Evolutionary conservation across 2,329 filamentous ascomycete species (phyloP).

Genomic region (Aspergillus intermedius): DNA sequence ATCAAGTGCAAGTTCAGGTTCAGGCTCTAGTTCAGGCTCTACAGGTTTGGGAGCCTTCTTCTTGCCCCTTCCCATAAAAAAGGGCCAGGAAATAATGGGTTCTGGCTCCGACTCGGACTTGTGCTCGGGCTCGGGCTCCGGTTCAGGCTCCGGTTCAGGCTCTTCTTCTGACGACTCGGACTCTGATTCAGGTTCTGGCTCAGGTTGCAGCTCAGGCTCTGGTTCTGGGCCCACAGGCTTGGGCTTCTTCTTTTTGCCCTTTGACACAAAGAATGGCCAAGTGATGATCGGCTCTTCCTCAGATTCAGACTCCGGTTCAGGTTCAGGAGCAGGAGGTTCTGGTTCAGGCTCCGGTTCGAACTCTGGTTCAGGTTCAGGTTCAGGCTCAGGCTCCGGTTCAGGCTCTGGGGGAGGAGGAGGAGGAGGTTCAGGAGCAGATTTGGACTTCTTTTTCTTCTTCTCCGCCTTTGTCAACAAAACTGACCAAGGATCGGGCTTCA

Average conservation of each 20-base stretch:
- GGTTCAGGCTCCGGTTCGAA: constrained; percentile 21
- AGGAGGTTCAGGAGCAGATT: constrained; percentile 1
- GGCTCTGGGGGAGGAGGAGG: not conserved
- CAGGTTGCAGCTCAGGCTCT: constrained; percentile 9
- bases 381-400: not conserved
- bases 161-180: not conserved
- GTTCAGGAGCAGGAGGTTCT: constrained; percentile 14
- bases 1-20: constrained; percentile 15
- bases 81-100: not conserved
- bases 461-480: constrained; percentile 19
- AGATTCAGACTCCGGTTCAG: constrained; percentile 13
- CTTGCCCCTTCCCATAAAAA: not conserved
- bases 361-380: constrained; percentile 10
- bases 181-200: constrained; percentile 11
- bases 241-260: not conserved
- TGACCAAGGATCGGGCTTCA: constrained; percentile 6
- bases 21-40: constrained; percentile 13
- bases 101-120: not conserved
- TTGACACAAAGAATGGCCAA: not conserved
- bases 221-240: not conserved
- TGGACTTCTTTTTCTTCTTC: constrained; percentile 22
- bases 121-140: constrained; percentile 10
- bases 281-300: not conserved
- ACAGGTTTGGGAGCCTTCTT: constrained; percentile 13
- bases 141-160: constrained; percentile 7